Base-by-base conservation (phyloP, 306 rosid genomes). In the Begonia masoniana region DNA sequence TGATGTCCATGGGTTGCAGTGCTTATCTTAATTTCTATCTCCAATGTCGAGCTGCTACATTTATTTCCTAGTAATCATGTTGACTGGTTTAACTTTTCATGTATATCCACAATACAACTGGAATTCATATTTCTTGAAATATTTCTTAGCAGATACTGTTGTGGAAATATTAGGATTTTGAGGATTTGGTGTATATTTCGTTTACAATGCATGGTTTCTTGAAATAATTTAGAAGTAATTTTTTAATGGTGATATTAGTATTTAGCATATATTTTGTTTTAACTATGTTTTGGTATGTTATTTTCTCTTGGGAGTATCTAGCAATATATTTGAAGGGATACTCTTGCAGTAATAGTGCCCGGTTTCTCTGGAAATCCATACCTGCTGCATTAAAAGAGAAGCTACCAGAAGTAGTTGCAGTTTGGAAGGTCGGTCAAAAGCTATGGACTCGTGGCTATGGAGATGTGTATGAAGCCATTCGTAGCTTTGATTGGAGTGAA, bases 321-420 rank as follows among this genome's bases (percentile, higher is more conserved):
- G 19, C 48, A 57, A 70, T 16, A 15, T 48, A 35, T 51, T 63
- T 74, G 52, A 31, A 49, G 45, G 59, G 63, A 70, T 61, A 31
- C 68, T 54, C 49, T 71, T 81, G 73, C 93, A 92, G 99, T 61
- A 86, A 83, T 47, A 83, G 87, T 68, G 83, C 88, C 12, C 85
- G 93, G 55, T 92, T 83, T 75, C 84, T 92, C 10, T 92, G 99
- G 99, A 86, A 92, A 69, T 66, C 82, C 3, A 79, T 83, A 54
- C 93, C 87, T 51, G 54, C 82, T 13, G 63, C 75, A 4, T 56
- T 81, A 57, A 92, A 86, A 69, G 87, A 86, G 67, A 68, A 50
- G 81, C 71, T 73, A 21, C 87, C 75, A 4, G 96, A 86, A 75
- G 61, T 86, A 16, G 45, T 54, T 58, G 95, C 99, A 9, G 83